Percentiles rank a stretch among this genome's conserved stretches.
phyloP scores from a whole-genome alignment of 140 eudicot genomes.

The Flaveria floridana region DNA sequence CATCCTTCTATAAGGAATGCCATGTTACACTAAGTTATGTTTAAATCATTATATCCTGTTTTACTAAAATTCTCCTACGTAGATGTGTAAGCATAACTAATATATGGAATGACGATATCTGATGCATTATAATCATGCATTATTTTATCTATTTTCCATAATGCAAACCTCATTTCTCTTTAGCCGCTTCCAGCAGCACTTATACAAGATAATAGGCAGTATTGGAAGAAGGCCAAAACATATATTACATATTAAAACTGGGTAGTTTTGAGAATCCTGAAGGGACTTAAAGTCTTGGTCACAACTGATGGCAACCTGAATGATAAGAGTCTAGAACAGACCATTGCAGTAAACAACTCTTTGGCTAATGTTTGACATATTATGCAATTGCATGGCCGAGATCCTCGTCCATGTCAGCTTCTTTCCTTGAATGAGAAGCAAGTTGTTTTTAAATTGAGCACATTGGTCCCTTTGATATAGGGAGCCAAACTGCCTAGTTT shows the following conservation, averaged over 20 bases:
- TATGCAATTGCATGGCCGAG: constrained; percentile 64
- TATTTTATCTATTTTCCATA: background rate
- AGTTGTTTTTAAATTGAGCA: constrained; percentile 54
- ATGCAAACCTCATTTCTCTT: background rate
- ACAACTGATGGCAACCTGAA: constrained; percentile 53
- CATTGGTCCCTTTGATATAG: constrained; percentile 53
- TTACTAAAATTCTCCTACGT: background rate
- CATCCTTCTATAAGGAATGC: background rate
- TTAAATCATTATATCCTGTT: constrained; percentile 3
- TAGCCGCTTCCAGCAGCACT: background rate
- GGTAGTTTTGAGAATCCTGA: constrained; percentile 22
- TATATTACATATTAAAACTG: background rate
- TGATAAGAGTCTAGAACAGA: constrained; percentile 82
- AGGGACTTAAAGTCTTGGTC: constrained; percentile 32
- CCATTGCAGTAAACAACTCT: constrained; percentile 87
- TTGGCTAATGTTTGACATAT: constrained; percentile 57
- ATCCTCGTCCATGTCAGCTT: constrained; percentile 69
- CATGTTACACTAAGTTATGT: background rate
- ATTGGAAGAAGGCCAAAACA: background rate
- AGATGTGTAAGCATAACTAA: background rate
- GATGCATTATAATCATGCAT: background rate
- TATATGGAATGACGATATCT: constrained; percentile 8
- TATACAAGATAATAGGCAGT: background rate
- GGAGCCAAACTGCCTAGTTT: constrained; percentile 69
- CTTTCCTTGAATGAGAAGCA: constrained; percentile 69